These are phyloP conservation scores for Gigaspora rosea DNA, from an alignment of 192 early-diverging fungal species.

Conservation along the genomic window DNA sequence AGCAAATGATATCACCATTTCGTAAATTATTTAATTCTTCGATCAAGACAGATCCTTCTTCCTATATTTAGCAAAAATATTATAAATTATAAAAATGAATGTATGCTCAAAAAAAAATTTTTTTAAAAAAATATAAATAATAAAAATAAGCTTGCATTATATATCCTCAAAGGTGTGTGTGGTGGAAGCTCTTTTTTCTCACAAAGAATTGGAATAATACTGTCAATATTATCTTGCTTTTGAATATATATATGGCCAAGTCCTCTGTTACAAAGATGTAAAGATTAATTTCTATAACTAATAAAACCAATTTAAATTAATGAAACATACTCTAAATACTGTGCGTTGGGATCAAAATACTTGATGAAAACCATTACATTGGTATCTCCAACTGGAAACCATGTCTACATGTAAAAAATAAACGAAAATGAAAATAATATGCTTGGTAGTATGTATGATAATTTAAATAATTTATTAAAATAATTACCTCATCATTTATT, in stretches of 20 bases:
- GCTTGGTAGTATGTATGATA: background rate
- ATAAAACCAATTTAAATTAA: too few species aligned
- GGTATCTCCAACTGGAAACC: conserved; percentile 20
- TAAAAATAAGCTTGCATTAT: conserved; percentile 53
- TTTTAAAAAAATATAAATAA: background rate
- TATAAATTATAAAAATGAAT: background rate
- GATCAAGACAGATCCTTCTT: conserved; percentile 91
- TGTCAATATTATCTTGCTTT: conserved; percentile 52
- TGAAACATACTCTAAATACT: background rate
- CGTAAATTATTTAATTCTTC: conserved; percentile 86
- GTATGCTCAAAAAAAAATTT: background rate
- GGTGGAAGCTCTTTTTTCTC: conserved; percentile 56
- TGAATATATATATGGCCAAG: conserved; percentile 59
- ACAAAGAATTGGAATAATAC: conserved; percentile 59
- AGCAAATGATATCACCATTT: conserved; percentile 92
- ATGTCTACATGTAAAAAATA: background rate
- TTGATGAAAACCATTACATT: conserved; percentile 81
- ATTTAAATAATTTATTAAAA: background rate
- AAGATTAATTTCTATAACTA: background rate
- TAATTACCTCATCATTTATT: conserved; percentile 33
- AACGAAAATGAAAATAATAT: background rate
- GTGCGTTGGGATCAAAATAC: conserved; percentile 36
- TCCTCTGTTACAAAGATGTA: conserved; percentile 40
- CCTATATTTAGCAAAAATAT: conserved; percentile 44
- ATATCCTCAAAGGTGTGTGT: conserved; percentile 62